Conservation (phyloP, 805 yeast species). For the Jamesozyma hellenica region DNA sequence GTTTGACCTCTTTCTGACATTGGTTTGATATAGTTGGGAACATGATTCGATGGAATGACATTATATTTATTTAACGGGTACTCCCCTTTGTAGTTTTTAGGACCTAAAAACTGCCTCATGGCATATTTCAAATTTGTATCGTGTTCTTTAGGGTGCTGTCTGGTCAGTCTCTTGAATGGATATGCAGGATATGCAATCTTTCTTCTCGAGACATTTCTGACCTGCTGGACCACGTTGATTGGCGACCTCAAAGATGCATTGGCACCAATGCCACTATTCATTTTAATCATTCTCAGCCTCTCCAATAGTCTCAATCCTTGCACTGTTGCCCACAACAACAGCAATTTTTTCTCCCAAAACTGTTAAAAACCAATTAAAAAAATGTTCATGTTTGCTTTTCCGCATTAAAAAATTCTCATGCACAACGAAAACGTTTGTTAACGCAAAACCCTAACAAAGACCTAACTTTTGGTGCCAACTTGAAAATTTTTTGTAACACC, state of each 20-base stretch:
- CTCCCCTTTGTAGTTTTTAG: conserved; percentile 73
- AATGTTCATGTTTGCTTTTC: too few species aligned
- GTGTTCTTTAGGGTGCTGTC: conserved; percentile 32
- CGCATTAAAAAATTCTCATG: too few species aligned
- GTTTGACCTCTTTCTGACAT: conserved; percentile 37
- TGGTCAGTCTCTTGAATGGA: conserved; percentile 35
- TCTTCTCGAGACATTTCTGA: conserved; percentile 41
- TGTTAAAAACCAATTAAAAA: too few species aligned
- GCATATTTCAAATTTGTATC: conserved; percentile 50
- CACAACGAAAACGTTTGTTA: too few species aligned
- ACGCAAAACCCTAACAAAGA: too few species aligned
- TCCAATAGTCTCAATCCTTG: too few species aligned
- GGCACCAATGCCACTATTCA: background rate
- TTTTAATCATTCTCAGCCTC: too few species aligned
- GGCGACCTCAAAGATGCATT: background rate
- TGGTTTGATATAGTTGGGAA: conserved; percentile 63
- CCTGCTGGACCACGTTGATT: conserved; percentile 25
- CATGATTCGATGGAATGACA: conserved; percentile 54
- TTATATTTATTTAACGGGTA: conserved; percentile 67
- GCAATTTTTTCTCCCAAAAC: too few species aligned
- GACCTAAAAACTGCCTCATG: conserved; percentile 71
- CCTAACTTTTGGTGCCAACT: too few species aligned
- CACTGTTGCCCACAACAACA: too few species aligned
- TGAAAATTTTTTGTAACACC: background rate
- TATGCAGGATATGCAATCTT: conserved; percentile 45